Base-by-base conservation (phyloP, 192 early-diverging fungal species). In the Backusella tuberculispora region DNA sequence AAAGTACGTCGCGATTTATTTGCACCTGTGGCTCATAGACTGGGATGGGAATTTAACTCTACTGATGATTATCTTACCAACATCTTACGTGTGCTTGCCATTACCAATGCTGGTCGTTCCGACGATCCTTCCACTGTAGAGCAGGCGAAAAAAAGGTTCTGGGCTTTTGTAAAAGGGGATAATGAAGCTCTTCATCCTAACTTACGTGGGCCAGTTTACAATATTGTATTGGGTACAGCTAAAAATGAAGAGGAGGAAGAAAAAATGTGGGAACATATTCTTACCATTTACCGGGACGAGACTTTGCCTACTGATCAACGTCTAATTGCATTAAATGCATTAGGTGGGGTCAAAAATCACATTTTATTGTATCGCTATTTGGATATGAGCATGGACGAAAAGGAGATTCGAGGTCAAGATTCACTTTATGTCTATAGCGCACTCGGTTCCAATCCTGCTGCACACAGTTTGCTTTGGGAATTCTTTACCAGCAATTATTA, bases 41-140 rank as follows among this genome's bases (percentile, higher is more conserved):
- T 98, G 5, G 96, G 96, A 45, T 97, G 90, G 89, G 94, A 97
- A 66, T 89, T 90, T 43, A 69, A 84, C 9, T 78, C 78, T 4
- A 82, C 74, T 38, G 96, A 99, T 63, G 91, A 92, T 72, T 91
- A 95, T 73, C 84, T 93, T 40, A 88, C 87, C 40, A 88, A 86
- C 44, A 85, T 92, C 50, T 86, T 95, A 68, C 91, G 97, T 69
- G 89, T 90, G 13, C 84, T 97, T 44, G 88, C 90, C 42, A 83
- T 97, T 73, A 83, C 85, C 24, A 88, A 85, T 43, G 92, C 95
- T 24, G 96, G 90, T 46, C 74, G 78, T 43, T 89, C 90, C 42
- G 87, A 85, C 47, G 95, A 97, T 77, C 67, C 78, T 50, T 74
- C 74, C 15, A 87, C 89, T 24, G 74, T 95, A 12, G 76, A 77